Evolutionary conservation across 2,329 filamentous ascomycete genomes (phyloP), one percentile per base, ranked within the genome.

Genomic region (Aspergillus sp.): DNA sequence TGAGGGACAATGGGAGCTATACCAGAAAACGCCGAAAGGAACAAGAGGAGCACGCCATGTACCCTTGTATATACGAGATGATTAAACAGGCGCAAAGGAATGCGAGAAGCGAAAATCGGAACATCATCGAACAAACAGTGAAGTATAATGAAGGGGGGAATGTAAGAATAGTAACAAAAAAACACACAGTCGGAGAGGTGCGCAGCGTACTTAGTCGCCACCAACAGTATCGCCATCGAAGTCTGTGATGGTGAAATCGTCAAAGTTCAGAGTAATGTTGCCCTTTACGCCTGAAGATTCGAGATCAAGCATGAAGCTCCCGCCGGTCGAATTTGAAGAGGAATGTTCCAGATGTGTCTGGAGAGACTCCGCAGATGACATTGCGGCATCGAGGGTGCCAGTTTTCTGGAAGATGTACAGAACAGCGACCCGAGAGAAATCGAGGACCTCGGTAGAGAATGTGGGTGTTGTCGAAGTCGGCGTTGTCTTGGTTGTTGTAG

Each of bases 321-420:
- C 57, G 19, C 51, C 57, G 15, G 63, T 65, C 4, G 64, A 56
- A 5, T 66, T 68, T 8, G 63, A 46, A 19, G 70, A 68, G 6
- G 62, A 60, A n/a, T 64, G 60, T 3, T 59, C 50, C 17, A 76
- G 60, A 51, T 76, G 76, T 21, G 59, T 64, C 35, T 70, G 61
- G 59, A 77, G 71, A 33, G 69, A 49, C 53, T 66, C 57, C 57
- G 66, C 65, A 1, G 71, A 65, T 55, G 67, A 63, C 56, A 68
- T 60, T 31, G 75, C 68, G 52, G 67, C 65, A 7, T 64, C 54
- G 3, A 76, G 53, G 0, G 66, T 67, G 8, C 67, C 69, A 0
- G 73, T 75, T 45, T 70, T 67, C 62, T 75, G 64, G 17, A 76
- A 61, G 23, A 76, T 72, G 55, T 72, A 74, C 19, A 87, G 76